Conservation (phyloP, 2,329 filamentous ascomycete genomes). For the Penicillium sp. region DNA sequence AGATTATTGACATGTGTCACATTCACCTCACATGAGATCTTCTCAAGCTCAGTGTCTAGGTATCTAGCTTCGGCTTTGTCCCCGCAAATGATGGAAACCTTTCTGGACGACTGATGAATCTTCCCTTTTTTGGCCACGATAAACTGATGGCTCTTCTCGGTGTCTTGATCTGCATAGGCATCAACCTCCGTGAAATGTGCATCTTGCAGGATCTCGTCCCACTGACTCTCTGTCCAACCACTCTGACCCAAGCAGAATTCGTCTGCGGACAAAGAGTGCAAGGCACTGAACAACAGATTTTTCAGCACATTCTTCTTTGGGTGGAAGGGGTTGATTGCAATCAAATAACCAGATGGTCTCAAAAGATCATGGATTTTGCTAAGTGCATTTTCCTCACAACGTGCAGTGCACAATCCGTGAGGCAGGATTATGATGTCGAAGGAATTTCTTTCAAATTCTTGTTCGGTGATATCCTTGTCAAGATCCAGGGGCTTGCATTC, state of each 20-base stretch:
- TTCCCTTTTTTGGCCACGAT: neutral
- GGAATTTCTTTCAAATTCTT: neutral
- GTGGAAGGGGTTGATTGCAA: constrained; percentile 11
- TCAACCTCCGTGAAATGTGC: neutral
- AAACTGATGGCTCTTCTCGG: constrained; percentile 1
- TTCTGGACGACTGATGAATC: neutral
- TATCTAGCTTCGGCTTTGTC: neutral
- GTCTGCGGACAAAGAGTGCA: constrained; percentile 5
- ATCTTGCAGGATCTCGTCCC: neutral
- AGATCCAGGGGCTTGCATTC: constrained; percentile 11
- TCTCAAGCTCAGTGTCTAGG: constrained; percentile 1
- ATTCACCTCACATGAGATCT: neutral
- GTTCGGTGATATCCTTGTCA: neutral
- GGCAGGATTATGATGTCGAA: constrained; percentile 20
- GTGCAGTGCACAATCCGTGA: constrained; percentile 13
- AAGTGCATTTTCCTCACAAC: constrained; percentile 5
- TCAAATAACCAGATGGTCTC: constrained; percentile 14
- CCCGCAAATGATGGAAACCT: constrained; percentile 13
- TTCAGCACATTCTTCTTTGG: constrained; percentile 4
- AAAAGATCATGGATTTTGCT: constrained; percentile 15
- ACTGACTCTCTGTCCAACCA: neutral
- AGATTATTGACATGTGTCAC: constrained; percentile 6
- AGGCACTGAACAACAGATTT: constrained; percentile 6
- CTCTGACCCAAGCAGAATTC: neutral
- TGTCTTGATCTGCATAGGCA: neutral